Evolutionary conservation across 108 stramenopile genomes (phyloP).

Genomic region (Poteriospumella lacustris): DNA sequence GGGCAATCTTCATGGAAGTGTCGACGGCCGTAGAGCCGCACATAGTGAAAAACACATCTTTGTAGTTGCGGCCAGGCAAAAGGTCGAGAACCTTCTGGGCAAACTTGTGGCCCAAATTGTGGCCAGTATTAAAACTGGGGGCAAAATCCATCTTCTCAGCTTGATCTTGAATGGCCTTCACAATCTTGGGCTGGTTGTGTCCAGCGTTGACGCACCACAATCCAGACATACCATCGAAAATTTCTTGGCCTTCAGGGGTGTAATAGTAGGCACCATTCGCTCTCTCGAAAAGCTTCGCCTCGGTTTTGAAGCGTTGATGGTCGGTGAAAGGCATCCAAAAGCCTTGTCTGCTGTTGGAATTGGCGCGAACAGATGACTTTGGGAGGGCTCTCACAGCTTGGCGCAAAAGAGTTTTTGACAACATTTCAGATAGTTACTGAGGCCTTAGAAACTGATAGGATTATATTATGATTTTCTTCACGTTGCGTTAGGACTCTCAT

Average conservation of each 20-base stretch:
- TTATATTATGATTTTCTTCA: no score
- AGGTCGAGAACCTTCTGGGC: not conserved
- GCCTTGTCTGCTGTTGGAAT: no score
- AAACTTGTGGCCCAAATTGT: constrained; percentile 2
- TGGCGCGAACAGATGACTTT: no score
- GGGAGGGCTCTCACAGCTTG: no score
- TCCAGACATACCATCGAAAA: constrained; percentile 23
- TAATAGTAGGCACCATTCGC: constrained; percentile 15
- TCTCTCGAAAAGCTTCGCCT: not conserved
- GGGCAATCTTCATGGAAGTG: constrained; percentile 83
- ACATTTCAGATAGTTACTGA: no score
- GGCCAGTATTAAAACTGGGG: constrained; percentile 21
- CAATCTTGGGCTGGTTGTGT: constrained; percentile 63
- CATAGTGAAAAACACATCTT: constrained; percentile 66
- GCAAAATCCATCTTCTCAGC: constrained; percentile 42
- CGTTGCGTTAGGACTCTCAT: no score
- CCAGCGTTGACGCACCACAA: constrained; percentile 53
- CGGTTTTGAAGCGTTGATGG: not conserved
- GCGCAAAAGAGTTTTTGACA: no score
- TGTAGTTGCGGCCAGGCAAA: not conserved
- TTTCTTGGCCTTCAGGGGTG: not conserved
- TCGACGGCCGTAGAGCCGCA: constrained; percentile 71
- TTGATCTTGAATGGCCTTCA: constrained; percentile 63
- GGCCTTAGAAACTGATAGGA: no score
- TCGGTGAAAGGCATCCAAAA: constrained; percentile 30